Conservation (phyloP, 2,329 filamentous ascomycete genomes). For the Volutella citrinella region DNA sequence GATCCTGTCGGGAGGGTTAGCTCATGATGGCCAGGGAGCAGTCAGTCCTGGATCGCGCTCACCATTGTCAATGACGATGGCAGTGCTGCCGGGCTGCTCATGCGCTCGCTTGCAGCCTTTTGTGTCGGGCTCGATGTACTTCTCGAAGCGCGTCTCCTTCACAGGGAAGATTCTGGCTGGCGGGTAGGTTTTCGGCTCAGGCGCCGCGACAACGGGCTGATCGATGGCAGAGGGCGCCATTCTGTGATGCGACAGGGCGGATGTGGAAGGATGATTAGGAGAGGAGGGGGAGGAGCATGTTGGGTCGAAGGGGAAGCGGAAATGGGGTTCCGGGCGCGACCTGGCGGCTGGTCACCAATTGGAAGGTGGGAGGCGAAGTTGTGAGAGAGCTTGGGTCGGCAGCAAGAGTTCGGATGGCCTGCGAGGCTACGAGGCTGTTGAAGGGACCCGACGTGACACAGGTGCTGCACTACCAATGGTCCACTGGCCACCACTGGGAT, state of each 20-base stretch:
- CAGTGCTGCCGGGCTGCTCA: constrained; percentile 56
- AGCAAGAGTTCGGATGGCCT: constrained; percentile 20
- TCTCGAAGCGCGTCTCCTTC: constrained; percentile 60
- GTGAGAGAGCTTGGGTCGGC: constrained; percentile 21
- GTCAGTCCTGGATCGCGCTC: constrained; percentile 20
- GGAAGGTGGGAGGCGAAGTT: constrained; percentile 13
- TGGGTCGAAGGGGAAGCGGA: constrained; percentile 6
- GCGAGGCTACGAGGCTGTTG: constrained; percentile 37
- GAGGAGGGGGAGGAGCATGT: constrained; percentile 16
- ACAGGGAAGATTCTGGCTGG: constrained; percentile 58
- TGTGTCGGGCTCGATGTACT: constrained; percentile 48
- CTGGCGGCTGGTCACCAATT: constrained; percentile 23
- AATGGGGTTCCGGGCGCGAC: constrained; percentile 10
- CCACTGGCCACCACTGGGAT: no score
- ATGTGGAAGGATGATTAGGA: constrained; percentile 7
- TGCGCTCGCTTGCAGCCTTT: constrained; percentile 72
- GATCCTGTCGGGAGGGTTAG: constrained; percentile 59
- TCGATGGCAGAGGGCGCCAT: constrained; percentile 56
- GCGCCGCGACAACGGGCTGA: constrained; percentile 34
- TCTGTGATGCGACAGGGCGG: constrained; percentile 14
- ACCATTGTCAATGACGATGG: constrained; percentile 99
- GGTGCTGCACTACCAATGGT: no score
- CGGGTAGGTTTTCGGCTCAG: constrained; percentile 44
- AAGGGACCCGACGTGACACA: constrained; percentile 18
- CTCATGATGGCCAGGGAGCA: constrained; percentile 9